These are phyloP conservation scores for Coriaria nepalensis DNA, from an alignment of 306 rosid species.

Conservation along the genomic window DNA sequence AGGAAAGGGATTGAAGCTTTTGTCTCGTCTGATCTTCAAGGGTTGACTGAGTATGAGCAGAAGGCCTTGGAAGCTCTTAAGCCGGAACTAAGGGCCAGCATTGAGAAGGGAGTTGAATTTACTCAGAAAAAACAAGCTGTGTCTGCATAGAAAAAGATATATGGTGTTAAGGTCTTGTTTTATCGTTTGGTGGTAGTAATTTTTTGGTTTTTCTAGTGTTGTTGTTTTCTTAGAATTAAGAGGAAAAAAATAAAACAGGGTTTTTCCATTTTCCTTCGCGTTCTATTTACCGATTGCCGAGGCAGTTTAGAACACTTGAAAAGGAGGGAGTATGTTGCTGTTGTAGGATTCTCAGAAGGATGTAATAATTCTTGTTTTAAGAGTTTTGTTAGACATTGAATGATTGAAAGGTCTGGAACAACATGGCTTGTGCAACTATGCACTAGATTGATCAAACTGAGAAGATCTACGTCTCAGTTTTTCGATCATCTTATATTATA, in stretches of 20 bases:
- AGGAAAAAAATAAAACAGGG: too few relatives aligned
- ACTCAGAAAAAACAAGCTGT: slow-evolving; percentile 54
- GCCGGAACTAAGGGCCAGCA: slow-evolving; percentile 86
- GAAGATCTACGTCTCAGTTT: too few relatives aligned
- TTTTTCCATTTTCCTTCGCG: too few relatives aligned
- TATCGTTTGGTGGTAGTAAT: too few relatives aligned
- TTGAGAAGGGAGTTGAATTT: slow-evolving; percentile 84
- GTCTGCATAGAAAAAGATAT: slow-evolving; percentile 23
- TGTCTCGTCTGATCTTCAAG: slow-evolving; percentile 69
- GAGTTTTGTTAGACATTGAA: slow-evolving; percentile 5
- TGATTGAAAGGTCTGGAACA: slow-evolving; percentile 34
- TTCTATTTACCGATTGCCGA: too few relatives aligned
- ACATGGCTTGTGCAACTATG: slow-evolving; percentile 13
- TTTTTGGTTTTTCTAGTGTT: too few relatives aligned
- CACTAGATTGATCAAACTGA: background rate
- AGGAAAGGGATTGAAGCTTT: slow-evolving; percentile 83
- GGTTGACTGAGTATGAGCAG: slow-evolving; percentile 78
- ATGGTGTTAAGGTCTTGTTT: too few relatives aligned
- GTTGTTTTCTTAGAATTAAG: too few relatives aligned
- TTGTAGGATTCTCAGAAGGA: slow-evolving; percentile 21
- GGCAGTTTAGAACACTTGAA: too few relatives aligned
- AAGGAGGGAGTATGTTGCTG: slow-evolving; percentile 13
- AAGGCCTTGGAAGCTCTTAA: slow-evolving; percentile 85
- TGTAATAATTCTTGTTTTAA: slow-evolving; percentile 9
- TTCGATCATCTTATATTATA: too few relatives aligned